Evolutionary conservation across 2,329 filamentous ascomycete genomes (phyloP), one percentile per base, ranked within the genome.

Genomic region (Aschersonia sp.): DNA sequence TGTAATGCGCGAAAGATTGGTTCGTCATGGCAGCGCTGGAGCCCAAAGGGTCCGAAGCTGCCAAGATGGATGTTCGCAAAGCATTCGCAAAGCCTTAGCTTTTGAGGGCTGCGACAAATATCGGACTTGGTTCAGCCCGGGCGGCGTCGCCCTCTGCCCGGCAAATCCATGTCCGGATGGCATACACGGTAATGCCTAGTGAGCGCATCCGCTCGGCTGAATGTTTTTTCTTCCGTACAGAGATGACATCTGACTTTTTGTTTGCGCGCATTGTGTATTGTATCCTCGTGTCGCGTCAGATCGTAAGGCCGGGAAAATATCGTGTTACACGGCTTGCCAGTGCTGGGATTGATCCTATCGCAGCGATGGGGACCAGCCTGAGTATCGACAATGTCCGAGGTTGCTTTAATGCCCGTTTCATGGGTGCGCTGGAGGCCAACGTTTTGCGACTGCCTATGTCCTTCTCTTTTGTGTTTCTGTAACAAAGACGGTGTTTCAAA

Each of bases 221-320:
- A 98, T 0, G 87, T 94, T 74, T 97, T 97, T 60, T 97, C 90
- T 58, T 97, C 89, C 2, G 86, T 88, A 66, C 92, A 98, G 44
- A 95, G 69, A 52, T 89, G 81, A 65, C 92, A 98, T 43, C 87
- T 82, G 6, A 95, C 88, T 70, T 97, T 97, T 63, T 89, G 82
- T 72, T 95, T 95, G 57, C 86, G 81, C 1, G 81, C 83, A 57
- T 95, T 95, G 74, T 97, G 92, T 53, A 97, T 97, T 0, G 92
- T 97, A 55, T 95, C 90, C 63, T 98, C 92, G 61, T 98, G 92
- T 29, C 92, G 77, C 0, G 92, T 98, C 46, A 98, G 74, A 64
- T 98, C 92, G 71, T 98, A 98, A 1, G 92, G 92, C 22, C 92
- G 75, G 1, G 90, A 95, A 66, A 98, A 97, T 47, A 95, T 74